Base-by-base conservation (phyloP, 805 yeast species). In the Debaryomyces tyrocola region DNA sequence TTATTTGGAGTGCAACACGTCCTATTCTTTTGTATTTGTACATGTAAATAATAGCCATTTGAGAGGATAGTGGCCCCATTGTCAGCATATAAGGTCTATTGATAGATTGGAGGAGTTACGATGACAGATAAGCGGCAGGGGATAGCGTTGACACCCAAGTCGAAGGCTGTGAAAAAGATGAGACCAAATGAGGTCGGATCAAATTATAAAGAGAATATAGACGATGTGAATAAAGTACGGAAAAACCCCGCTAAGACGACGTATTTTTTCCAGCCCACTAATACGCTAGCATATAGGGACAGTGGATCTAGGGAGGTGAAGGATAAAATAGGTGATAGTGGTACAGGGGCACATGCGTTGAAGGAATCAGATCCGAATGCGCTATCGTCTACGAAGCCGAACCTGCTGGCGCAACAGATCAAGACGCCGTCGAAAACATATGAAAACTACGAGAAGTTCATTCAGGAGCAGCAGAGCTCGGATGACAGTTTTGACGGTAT, bases 401-500 rank as follows among this genome's bases (percentile, higher is more conserved):
- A 7, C 27, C 27, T 9, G 20, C 24, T 9, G 44, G 37, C 10
- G 38, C 21, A 41, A 37, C 24, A 15, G 37, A 20, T 14, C 18
- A 37, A 34, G 27, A 48, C 40, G 18, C 47, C 47, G 12, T 24
- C 37, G 29, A 40, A 44, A 20, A 21, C 20, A 15, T 41, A 40
- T n/a, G 44, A 46, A 17, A 50, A 52, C 33, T 50, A 53, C 33
- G 52, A 51, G 20, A 43, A 44, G 33, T 38, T 50, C 4, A 33
- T 50, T n/a, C 47, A 29, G 20, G 66, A 63, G 15, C 59, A 54
- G 20, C 74, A 67, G 44, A 64, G 72, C 46, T 70, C 76, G 0
- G 77, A 73, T 45, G 77, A 73, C 42, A 69, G 74, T 46, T 71
- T 68, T 48, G 77, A 73, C 37, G 76, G 77, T 1, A 61, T 73